Base-by-base conservation (phyloP, 805 yeast genomes). In the Helenozyma rhizophorensis region DNA sequence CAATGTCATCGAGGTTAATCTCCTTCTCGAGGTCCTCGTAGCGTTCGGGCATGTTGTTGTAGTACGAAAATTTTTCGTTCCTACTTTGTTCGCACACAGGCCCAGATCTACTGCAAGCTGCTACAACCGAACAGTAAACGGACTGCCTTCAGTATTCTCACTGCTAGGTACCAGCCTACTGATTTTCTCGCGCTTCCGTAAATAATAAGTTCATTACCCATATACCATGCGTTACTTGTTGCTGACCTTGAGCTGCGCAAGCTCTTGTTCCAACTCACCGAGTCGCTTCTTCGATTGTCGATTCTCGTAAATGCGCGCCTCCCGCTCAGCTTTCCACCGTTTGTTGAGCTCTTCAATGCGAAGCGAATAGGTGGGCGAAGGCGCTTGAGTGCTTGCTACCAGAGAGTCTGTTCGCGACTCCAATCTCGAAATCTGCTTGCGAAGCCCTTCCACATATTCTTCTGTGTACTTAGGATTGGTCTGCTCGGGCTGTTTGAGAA, bases 301-400 rank as follows among this genome's bases (percentile, higher is more conserved):
- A 33, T 68, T 66, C 43, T 83, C 89, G 34, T 77, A 65, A 14
- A 73, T 72, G 19, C 88, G 58, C 13, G 83, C 73, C 52, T 83
- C 93, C 39, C 87, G 63, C 41, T 83, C 89, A 5, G 78, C 67
- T 46, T 78, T 77, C 81, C 85, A 80, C 47, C 80, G 66, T 40
- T 65, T 74, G 25, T 76, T 74, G 26, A 83, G 53, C 43, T 80
- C 87, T 15, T 76, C 79, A 11, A 81, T 60, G 34, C 87, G 62
- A 28, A 78, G 45, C 34, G 62, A 65, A 28, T 69, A 54, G 21
- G 72, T 56, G 12, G 72, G 70, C 17, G 42, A 39, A 14, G 42
- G 27, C n/a, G 24, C 13, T 4, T 42, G 36, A 13, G 32, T 37
- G 6, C 32, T 23, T 9, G 31, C 34, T 27, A 45, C 47, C 28